Evolutionary conservation across 2,329 filamentous ascomycete genomes (phyloP).

Genomic region (Myriangium duriaei): DNA sequence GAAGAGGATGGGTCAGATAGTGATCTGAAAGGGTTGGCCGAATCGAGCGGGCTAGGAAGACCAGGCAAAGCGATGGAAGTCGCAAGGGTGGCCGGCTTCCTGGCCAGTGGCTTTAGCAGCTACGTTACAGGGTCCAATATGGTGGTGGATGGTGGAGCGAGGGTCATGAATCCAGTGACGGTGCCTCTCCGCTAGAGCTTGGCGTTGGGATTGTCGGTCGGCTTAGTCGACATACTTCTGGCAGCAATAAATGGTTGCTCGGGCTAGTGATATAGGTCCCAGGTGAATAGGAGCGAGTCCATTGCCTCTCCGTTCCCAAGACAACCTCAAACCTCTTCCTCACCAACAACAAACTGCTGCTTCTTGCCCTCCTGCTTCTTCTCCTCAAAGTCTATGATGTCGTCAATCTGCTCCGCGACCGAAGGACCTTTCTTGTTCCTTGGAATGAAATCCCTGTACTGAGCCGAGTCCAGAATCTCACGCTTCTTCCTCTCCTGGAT

Average conservation of each 20-base stretch:
- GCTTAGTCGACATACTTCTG: too few relatives aligned
- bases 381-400: conserved; percentile 5
- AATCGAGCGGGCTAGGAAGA: conserved; percentile 44
- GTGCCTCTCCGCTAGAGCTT: conserved; percentile 16
- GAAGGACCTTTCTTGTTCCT: conserved; percentile 7
- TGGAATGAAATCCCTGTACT: conserved; percentile 7
- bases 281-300: background rate
- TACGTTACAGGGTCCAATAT: conserved; percentile 52
- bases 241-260: too few relatives aligned
- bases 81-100: conserved; percentile 47
- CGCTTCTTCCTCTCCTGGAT: conserved; percentile 6
- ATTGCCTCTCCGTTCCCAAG: background rate
- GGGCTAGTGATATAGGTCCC: too few relatives aligned
- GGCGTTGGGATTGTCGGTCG: too few relatives aligned
- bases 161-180: conserved; percentile 23
- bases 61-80: conserved; percentile 47
- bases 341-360: background rate
- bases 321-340: background rate
- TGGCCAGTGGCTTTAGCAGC: conserved; percentile 49
- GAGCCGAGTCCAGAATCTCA: conserved; percentile 1
- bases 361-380: background rate
- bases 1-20: conserved; percentile 18
- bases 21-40: background rate
- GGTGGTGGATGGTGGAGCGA: conserved; percentile 48
- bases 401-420: conserved; percentile 4